phyloP scores from a whole-genome alignment of 2,329 filamentous ascomycete genomes.

The Fusarium buxicola region DNA sequence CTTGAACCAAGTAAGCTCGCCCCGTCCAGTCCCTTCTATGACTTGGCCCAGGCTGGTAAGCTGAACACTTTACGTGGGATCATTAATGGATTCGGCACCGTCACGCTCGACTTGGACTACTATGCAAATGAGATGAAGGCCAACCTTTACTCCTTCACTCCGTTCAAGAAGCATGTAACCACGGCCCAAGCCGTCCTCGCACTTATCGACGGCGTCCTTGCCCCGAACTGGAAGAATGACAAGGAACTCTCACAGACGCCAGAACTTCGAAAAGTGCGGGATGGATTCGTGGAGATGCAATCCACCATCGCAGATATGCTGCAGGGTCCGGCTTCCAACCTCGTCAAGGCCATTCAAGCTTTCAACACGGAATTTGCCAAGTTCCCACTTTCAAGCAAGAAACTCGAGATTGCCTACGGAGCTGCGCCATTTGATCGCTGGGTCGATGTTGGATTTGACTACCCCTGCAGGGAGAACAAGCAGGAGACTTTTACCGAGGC shows the following conservation, averaged over 20 bases:
- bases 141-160: constrained; percentile 9
- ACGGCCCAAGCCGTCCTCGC: not conserved
- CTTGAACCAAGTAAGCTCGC: not conserved
- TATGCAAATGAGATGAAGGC: constrained; percentile 23
- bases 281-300: constrained; percentile 26
- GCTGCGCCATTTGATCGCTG: constrained; percentile 24
- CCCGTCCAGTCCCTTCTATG: not conserved
- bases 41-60: not conserved
- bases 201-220: constrained; percentile 22
- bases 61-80: constrained; percentile 13
- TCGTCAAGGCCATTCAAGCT: constrained; percentile 14
- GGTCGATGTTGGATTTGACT: constrained; percentile 31
- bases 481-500: constrained; percentile 22
- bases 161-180: constrained; percentile 19
- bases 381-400: constrained; percentile 23
- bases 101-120: constrained; percentile 16
- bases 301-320: constrained; percentile 12
- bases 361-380: constrained; percentile 23
- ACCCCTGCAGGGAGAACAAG: constrained; percentile 22
- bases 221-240: constrained; percentile 30
- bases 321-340: not conserved
- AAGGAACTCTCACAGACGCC: constrained; percentile 29
- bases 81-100: constrained; percentile 21
- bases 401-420: constrained; percentile 24
- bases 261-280: constrained; percentile 23